These are phyloP conservation scores for Inonotus obliquus DNA, from an alignment of 1,284 basidiomycete genomes.

Conservation along the genomic window DNA sequence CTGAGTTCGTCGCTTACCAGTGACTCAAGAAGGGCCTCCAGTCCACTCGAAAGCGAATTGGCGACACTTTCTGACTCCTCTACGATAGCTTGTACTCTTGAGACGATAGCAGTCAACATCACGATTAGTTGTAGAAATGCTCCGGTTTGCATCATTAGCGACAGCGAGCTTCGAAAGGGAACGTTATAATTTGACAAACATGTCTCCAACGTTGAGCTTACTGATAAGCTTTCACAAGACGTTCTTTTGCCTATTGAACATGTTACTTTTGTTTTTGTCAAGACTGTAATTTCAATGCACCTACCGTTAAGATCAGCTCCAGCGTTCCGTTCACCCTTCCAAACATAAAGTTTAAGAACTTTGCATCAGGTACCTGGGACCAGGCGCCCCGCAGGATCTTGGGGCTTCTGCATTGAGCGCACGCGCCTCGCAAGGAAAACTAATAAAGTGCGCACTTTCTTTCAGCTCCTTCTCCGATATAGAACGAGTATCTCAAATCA, in stretches of 20 bases:
- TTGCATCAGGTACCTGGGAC: slow-evolving; percentile 21
- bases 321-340: slow-evolving; percentile 13
- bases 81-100: slow-evolving; percentile 48
- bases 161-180: slow-evolving; percentile 44
- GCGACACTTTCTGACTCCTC: slow-evolving; percentile 40
- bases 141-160: slow-evolving; percentile 60
- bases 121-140: slow-evolving; percentile 66
- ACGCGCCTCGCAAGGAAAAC: background rate
- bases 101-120: slow-evolving; percentile 52
- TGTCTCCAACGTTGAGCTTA: slow-evolving; percentile 24
- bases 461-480: slow-evolving; percentile 35
- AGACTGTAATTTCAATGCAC: background rate
- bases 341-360: slow-evolving; percentile 17
- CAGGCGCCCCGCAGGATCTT: slow-evolving; percentile 21
- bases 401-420: slow-evolving; percentile 15
- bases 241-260: slow-evolving; percentile 42
- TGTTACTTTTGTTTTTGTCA: background rate
- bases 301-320: slow-evolving; percentile 20
- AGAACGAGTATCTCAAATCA: slow-evolving; percentile 53
- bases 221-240: slow-evolving; percentile 45
- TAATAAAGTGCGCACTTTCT: slow-evolving; percentile 36
- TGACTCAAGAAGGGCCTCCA: slow-evolving; percentile 26
- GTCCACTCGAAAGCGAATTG: slow-evolving; percentile 27
- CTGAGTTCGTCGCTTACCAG: slow-evolving; percentile 11
- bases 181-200: slow-evolving; percentile 5